Evolutionary conservation across 108 stramenopile genomes (phyloP), one percentile per base, ranked within the genome.

Genomic region (Seminavis robusta): DNA sequence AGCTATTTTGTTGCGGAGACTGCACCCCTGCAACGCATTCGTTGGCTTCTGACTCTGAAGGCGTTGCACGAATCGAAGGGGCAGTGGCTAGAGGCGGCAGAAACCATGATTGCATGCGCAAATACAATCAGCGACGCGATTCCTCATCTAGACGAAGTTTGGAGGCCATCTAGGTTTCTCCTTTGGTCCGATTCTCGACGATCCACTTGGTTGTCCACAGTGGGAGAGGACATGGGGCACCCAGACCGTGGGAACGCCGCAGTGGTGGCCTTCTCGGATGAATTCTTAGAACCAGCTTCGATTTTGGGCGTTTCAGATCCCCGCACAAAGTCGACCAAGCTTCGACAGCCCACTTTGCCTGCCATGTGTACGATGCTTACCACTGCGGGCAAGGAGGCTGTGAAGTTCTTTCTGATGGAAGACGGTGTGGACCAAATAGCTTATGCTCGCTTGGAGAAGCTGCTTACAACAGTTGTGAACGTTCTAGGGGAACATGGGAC

Each of bases 21-120:
- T 13, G 70, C 69, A 31, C 77, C 83, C 9, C 52, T 81, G 17
- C 92, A 94, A 47, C 80, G 79, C 37, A 46, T 90, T 7, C 71
- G 87, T 17, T 94, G 88, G 88, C 65, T 94, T 10, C 45, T 81
- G 38, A 82, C 82, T 1, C 76, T 89, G 15, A 70, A 76, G 55
- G 56, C 74, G 25, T 47, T 94, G 0, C 92, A 94, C 48, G 70
- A 82, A 31, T 47, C 70, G 33, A 94, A 94, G 40, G 66, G 69
- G 1, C 92, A 86, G 51, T 94, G 86, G 86, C 59, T 75, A 4
- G 92, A 94, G 67, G 88, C 86, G 17, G 92, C 82, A 20, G 88
- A 94, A 70, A 72, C 79, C 20, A 59, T 90, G 10, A 76, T 90
- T 17, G 61, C 82, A n/a, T 79, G 84, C 37, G 79, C 92, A 7